Evolutionary conservation across 2,329 filamentous ascomycete species (phyloP).

Genomic region (Aureobasidium sp.): DNA sequence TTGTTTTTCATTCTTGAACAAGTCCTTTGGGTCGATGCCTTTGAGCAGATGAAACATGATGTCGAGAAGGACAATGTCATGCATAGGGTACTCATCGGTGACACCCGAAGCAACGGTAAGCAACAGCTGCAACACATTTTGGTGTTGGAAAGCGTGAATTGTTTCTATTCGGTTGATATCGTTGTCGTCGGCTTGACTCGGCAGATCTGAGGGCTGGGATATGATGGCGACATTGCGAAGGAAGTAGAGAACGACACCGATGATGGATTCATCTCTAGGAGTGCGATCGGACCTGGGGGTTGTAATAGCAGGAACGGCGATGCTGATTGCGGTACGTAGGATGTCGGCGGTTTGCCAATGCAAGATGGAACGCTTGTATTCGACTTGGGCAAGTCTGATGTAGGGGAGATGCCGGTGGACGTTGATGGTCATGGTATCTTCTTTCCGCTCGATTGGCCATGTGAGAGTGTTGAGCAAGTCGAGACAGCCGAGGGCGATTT

Average conservation of each 20-base stretch:
- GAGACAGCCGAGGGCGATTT: conserved; percentile 74
- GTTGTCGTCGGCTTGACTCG: conserved; percentile 78
- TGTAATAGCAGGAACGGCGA: conserved; percentile 80
- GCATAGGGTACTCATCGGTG: conserved; percentile 82
- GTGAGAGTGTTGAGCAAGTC: conserved; percentile 89
- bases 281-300: conserved; percentile 65
- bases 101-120: conserved; percentile 87
- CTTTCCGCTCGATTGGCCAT: conserved; percentile 79
- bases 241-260: conserved; percentile 83
- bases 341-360: conserved; percentile 72
- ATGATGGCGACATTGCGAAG: conserved; percentile 86
- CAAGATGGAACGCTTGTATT: conserved; percentile 82
- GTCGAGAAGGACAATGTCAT: conserved; percentile 85
- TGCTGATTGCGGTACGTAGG: conserved; percentile 70
- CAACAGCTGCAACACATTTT: conserved; percentile 81
- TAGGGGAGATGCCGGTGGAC: conserved; percentile 88
- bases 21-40: conserved; percentile 70
- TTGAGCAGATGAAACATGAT: conserved; percentile 90
- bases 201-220: conserved; percentile 59
- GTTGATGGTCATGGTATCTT: conserved; percentile 78
- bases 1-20: conserved; percentile 77
- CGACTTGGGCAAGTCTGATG: conserved; percentile 75
- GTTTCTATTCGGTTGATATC: conserved; percentile 81
- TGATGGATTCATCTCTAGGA: conserved; percentile 78
- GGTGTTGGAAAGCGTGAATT: conserved; percentile 80